Percentiles rank a stretch among this genome's conserved stretches.
These are phyloP conservation scores for Besnoitia besnoiti DNA, from an alignment of 169 alveolate genomes.

Conservation along the genomic window DNA sequence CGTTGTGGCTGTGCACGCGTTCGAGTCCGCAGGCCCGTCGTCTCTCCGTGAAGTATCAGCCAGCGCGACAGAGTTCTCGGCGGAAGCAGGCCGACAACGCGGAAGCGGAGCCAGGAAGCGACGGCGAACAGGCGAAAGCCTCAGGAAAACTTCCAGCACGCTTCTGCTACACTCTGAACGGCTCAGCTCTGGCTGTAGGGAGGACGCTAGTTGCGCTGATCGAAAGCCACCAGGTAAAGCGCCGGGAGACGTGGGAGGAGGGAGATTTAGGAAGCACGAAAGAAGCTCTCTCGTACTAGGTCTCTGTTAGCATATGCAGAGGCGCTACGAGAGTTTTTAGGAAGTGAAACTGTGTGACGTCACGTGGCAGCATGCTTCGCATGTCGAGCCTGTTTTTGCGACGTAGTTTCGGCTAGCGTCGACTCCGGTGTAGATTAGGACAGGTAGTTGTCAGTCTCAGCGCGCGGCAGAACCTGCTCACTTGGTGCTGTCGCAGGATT, in stretches of 20 bases:
- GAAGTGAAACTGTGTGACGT: too few relatives aligned
- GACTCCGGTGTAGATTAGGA: too few relatives aligned
- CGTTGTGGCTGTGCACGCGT: background rate
- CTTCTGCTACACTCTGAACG: conserved; percentile 46
- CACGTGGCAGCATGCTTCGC: too few relatives aligned
- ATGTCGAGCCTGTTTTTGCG: too few relatives aligned
- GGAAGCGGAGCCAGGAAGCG: background rate
- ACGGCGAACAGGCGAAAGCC: background rate
- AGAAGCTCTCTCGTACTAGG: background rate
- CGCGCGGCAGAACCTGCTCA: too few relatives aligned
- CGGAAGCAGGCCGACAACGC: background rate
- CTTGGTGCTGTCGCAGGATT: too few relatives aligned
- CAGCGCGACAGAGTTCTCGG: background rate
- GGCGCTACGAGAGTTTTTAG: too few relatives aligned
- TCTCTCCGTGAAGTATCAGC: background rate
- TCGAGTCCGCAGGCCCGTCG: conserved; percentile 19
- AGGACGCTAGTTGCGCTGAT: conserved; percentile 35
- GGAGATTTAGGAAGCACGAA: background rate
- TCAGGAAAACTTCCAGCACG: background rate
- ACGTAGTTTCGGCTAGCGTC: too few relatives aligned
- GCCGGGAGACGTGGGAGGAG: background rate
- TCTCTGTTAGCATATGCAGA: too few relatives aligned
- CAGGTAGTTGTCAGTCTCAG: too few relatives aligned
- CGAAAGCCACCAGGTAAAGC: conserved; percentile 40
- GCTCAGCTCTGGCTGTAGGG: conserved; percentile 42